Evolutionary conservation across 2,329 filamentous ascomycete species (phyloP), one percentile per base, ranked within the genome.

Genomic region (Clarireedia sp.): DNA sequence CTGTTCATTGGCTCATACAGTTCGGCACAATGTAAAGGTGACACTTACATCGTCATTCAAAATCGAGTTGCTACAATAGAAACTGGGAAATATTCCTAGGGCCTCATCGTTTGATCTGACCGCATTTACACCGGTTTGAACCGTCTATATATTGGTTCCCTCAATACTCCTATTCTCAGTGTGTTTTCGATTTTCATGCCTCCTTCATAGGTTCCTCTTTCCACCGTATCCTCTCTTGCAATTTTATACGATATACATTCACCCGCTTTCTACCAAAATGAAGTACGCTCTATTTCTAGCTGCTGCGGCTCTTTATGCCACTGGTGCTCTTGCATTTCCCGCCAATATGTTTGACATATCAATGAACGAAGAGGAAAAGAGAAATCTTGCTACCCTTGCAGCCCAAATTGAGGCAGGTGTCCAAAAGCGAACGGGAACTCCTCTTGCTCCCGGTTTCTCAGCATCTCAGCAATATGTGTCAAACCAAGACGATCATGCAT

Each of bases 391-490:
- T 8, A 29, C 16, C 3, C 55, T 61, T 10, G 55, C 59, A 16
- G 54, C 58, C 8, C n/a, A 49, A 2, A 60, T 62, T 17, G 59
- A 61, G 51, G 57, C 53, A 10, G 48, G 38, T 10, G 47, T 54
- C 3, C 54, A 61, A 24, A 43, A 55, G n/a, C 51, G 52, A 45
- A 16, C 40, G 23, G 51, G 48, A 4, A 41, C n/a, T 21, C 17
- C 44, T 21, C 33, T 33, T 21, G 16, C 21, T 33, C 57, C 59
- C 16, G 51, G 51, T 24, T 65, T 63, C 33, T 37, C 49, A 45
- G 60, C 62, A 29, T 29, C 50, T 3, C 36, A 59, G n/a, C 62
- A 66, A 54, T 64, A 62, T 50, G 60, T 64, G 16, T 60, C 59
- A 7, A 65, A 48, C 16, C 54, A 40, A 3, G 63, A 61, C 3